Evolutionary conservation across 257 asterid species (phyloP), one percentile per base, ranked within the genome.

Genomic region (Jacaranda copaia): DNA sequence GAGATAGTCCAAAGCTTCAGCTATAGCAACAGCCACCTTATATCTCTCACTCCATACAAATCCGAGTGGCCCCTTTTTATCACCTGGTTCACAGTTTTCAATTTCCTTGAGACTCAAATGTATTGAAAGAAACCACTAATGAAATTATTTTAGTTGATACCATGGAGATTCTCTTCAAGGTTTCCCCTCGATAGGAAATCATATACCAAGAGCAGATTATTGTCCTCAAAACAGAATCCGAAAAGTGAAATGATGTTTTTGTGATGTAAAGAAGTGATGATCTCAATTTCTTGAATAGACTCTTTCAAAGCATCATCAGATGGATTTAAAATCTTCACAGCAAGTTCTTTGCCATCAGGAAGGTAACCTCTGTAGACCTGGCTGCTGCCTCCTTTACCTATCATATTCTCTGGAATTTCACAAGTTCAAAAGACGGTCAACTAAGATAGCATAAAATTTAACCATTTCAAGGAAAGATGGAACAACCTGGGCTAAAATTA

Each of bases 181-280:
- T 18, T 52, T 52, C 57, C 57, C 3, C 57, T 12, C 15, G 57
- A 52, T 12, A 52, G 18, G 87, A 87, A 86, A 83, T 87, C 90
- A 76, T 89, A 89, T 62, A 89, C 94, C 86, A 87, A 78, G 71
- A 52, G 6, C 4, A 52, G 57, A 52, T 13, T 16, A 52, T 52
- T 14, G 57, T 52, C 57, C 57, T 52, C 57, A 14, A 52, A 52
- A 52, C 57, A 52, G 57, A 52, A 52, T 52, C 57, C 57, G 57
- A 52, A 52, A 12, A 52, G 18, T 12, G 57, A 52, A 52, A 52
- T 52, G 5, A 52, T 52, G 57, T 52, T 52, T 13, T 52, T 52
- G 57, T 52, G 57, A 14, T 5, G 13, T 5, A 52, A 52, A 52
- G 57, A 12, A 52, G 57, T 52, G 57, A 52, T 12, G 18, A 52